Base-by-base conservation (phyloP, 1,284 basidiomycete genomes). In the Fomitiporia mediterranea region DNA sequence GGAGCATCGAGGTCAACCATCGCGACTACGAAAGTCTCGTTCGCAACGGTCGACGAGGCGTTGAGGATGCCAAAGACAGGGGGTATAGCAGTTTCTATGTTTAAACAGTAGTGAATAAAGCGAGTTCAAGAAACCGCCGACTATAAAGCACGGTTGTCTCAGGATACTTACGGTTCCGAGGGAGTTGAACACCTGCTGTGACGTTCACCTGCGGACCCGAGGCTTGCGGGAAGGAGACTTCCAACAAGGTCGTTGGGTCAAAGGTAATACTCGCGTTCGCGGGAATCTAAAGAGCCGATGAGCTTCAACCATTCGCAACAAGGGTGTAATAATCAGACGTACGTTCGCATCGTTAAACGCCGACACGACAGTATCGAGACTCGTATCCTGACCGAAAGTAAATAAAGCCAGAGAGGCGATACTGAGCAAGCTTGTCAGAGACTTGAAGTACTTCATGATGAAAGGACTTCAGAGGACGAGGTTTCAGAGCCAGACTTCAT, bases 1-100 rank as follows among this genome's bases (percentile, higher is more conserved):
- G 77, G 76, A 0, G 74, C 77, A 63, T 80, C 77, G 7, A 76
- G 78, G 57, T 79, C 78, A 44, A 80, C 68, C 56, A 79, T 66
- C 3, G 69, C 69, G n/a, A 80, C 58, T 11, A 79, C 72, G 62
- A 73, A 78, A 2, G 70, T 69, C 60, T 48, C 51, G 7, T 19
- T 35, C 7, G 40, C 27, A 13, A 25, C n/a, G 19, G n/a, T 21
- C 25, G 48, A 23, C 2, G 38, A n/a, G 13, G 58, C 43, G 23
- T 27, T 19, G 9, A 51, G 49, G 6, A 59, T 51, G 13, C 53
- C 54, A 39, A 57, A 60, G 15, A 51, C 28, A 5, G 58, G 58
- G 15, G 58, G 58, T 28, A 56, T 56, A n/a, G 55, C 58, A 7
- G 58, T 60, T 37, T 60, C 58, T 60, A 43, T 34, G 21, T 4